Conservation (phyloP, 192 early-diverging fungal species). For the Coemansia sp. region DNA sequence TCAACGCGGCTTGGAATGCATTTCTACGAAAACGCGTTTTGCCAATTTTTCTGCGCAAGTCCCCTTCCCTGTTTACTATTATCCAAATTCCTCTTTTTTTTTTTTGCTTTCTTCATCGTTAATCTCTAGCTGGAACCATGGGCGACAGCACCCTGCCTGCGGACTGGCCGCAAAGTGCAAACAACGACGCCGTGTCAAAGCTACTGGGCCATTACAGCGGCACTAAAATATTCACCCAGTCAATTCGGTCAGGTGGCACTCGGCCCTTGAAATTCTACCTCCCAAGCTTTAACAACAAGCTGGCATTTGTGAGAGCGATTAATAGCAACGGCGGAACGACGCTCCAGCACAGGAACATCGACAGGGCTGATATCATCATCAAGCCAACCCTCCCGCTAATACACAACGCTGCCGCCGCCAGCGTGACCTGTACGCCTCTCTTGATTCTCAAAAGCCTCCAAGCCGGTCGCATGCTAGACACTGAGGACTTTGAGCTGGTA, state of each 20-base stretch:
- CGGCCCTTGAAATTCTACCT: conserved; percentile 11
- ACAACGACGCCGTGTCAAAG: not conserved
- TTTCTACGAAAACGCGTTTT: too few relatives aligned
- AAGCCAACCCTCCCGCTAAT: not conserved
- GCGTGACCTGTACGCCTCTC: conserved; percentile 10
- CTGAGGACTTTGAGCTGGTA: not conserved
- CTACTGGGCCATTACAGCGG: not conserved
- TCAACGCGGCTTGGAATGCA: not conserved
- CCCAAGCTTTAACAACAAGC: not conserved
- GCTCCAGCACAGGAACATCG: not conserved
- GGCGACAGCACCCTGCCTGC: conserved; percentile 6
- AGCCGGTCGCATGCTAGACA: conserved; percentile 13
- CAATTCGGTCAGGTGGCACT: not conserved
- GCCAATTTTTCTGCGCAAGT: not conserved
- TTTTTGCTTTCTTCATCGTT: not conserved
- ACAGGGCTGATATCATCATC: conserved; percentile 18
- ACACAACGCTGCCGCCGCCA: not conserved
- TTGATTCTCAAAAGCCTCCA: conserved; percentile 20
- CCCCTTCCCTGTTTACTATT: not conserved
- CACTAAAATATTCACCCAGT: not conserved
- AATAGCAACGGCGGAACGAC: not conserved
- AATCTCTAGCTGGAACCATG: not conserved
- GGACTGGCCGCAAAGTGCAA: conserved; percentile 1
- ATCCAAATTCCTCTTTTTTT: not conserved
- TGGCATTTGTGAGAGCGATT: not conserved